Conservation (phyloP, 2,329 filamentous ascomycete species). For the Drechslerella stenobrocha region DNA sequence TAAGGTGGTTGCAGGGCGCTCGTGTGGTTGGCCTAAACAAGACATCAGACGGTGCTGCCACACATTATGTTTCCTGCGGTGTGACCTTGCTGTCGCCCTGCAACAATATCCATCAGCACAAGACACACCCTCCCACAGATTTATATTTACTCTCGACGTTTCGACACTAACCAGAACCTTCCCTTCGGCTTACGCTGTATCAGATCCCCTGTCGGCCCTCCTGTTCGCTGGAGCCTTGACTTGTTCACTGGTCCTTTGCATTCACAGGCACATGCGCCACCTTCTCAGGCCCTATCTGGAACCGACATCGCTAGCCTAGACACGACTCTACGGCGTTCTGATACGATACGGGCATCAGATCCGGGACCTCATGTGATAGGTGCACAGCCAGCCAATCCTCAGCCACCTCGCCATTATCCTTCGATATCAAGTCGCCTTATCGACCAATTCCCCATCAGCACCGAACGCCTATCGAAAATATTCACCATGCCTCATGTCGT, state of each 20-base stretch:
- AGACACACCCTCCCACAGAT: background rate
- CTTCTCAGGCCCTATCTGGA: slow-evolving; percentile 32
- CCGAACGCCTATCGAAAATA: slow-evolving; percentile 32
- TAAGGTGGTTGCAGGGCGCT: background rate
- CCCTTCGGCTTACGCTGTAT: slow-evolving; percentile 3
- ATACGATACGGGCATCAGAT: slow-evolving; percentile 30
- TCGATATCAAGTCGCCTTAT: slow-evolving; percentile 41
- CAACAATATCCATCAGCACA: background rate
- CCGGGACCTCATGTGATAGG: slow-evolving; percentile 38
- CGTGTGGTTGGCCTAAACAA: background rate
- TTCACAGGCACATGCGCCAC: slow-evolving; percentile 16
- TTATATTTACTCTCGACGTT: background rate
- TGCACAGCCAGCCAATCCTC: slow-evolving; percentile 11
- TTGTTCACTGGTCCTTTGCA: slow-evolving; percentile 32
- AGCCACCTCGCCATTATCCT: slow-evolving; percentile 31
- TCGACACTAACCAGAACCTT: background rate
- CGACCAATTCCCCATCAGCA: slow-evolving; percentile 28
- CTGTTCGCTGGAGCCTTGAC: slow-evolving; percentile 42
- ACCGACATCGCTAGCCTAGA: slow-evolving; percentile 35
- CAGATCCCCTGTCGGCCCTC: slow-evolving; percentile 24
- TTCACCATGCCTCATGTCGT: slow-evolving; percentile 45
- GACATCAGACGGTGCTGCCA: slow-evolving; percentile 3
- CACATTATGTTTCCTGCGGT: slow-evolving; percentile 31
- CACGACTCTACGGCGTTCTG: slow-evolving; percentile 22
- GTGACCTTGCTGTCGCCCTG: slow-evolving; percentile 16